Evolutionary conservation across 768 basidiomycete species (phyloP).

Genomic region (Leccinellum albellum): DNA sequence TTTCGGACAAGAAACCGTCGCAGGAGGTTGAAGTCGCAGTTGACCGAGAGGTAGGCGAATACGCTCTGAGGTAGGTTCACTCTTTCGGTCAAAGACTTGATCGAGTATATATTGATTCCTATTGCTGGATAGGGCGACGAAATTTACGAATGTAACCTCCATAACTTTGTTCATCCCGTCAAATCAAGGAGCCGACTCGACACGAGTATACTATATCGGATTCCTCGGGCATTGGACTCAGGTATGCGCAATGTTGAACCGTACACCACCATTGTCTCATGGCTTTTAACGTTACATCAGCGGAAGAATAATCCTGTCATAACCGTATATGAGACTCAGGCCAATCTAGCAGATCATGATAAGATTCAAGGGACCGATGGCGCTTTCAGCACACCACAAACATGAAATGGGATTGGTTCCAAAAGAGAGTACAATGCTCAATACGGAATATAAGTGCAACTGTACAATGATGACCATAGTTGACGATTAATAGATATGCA

Average conservation of each 20-base stretch:
- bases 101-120: background rate
- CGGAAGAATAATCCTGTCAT: conserved; percentile 74
- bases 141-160: conserved; percentile 78
- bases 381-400: conserved; percentile 46
- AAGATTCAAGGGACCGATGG: conserved; percentile 81
- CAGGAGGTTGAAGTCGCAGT: conserved; percentile 73
- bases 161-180: conserved; percentile 82
- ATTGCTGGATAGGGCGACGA: conserved; percentile 57
- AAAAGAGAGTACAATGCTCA: background rate
- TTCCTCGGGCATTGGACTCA: conserved; percentile 80
- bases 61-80: conserved; percentile 65
- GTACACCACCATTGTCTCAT: background rate
- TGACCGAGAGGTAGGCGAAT: conserved; percentile 78
- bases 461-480: too few species aligned
- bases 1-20: conserved; percentile 53
- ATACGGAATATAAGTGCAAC: conserved; percentile 11
- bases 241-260: conserved; percentile 36
- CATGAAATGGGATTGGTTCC: conserved; percentile 10
- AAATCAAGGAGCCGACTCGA: conserved; percentile 74
- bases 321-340: conserved; percentile 84
- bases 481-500: background rate
- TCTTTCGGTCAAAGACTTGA: background rate
- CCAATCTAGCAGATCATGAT: conserved; percentile 83
- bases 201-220: conserved; percentile 78
- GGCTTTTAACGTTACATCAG: conserved; percentile 35